Conservation (phyloP, 176 grass and related monocot species). For the Eremochloa ophiuroides region DNA sequence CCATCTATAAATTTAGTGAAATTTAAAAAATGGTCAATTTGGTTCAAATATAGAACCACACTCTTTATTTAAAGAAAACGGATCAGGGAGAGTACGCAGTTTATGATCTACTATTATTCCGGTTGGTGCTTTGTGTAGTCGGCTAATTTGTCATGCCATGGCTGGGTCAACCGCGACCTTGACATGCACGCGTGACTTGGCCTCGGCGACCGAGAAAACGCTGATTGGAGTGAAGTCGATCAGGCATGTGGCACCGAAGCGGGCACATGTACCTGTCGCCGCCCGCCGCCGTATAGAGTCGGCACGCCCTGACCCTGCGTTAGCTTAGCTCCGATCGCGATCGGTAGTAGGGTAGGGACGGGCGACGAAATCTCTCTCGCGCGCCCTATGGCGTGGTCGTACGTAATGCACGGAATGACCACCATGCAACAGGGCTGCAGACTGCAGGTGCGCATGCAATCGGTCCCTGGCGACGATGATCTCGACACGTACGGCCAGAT, state of each 20-base stretch:
- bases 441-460: background rate
- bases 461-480: background rate
- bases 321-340: background rate
- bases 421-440: background rate
- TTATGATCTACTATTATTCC: too few species aligned
- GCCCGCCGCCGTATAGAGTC: background rate
- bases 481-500: background rate
- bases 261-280: background rate
- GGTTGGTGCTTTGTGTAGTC: background rate
- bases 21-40: too few species aligned
- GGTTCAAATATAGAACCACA: too few species aligned
- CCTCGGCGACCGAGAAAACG: background rate
- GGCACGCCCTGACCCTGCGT: background rate
- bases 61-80: too few species aligned
- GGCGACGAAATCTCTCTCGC: background rate
- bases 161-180: conserved; percentile 6
- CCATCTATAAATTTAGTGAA: too few species aligned
- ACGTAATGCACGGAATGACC: background rate
- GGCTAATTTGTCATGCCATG: background rate
- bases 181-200: background rate
- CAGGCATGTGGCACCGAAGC: background rate
- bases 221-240: background rate
- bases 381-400: conserved; percentile 6
- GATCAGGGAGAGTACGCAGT: too few species aligned
- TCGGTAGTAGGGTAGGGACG: conserved; percentile 2